Conservation (phyloP, 139 green algal species). For the Axilococcus clingmanii region DNA sequence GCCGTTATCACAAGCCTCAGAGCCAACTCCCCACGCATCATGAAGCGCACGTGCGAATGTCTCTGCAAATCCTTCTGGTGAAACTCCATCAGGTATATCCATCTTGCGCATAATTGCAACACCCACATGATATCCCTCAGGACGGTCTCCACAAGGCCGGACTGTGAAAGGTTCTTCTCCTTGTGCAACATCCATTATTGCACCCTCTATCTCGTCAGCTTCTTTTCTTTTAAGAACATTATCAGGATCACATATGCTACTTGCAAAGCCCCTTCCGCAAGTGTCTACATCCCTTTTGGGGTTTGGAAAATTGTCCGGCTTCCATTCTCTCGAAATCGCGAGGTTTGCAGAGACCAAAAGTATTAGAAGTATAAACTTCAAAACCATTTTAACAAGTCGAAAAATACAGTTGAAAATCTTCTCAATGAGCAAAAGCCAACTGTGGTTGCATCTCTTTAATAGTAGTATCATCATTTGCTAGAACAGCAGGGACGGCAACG, state of each 20-base stretch:
- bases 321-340: slow-evolving; percentile 2
- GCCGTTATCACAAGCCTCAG: slow-evolving; percentile 50
- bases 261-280: slow-evolving; percentile 16
- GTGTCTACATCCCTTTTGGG: slow-evolving; percentile 2
- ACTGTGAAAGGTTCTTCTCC: slow-evolving; percentile 28
- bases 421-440: not conserved
- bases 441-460: not conserved
- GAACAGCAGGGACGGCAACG: not conserved
- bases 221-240: slow-evolving; percentile 17
- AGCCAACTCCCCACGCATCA: slow-evolving; percentile 54
- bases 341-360: not conserved
- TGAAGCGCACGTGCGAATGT: slow-evolving; percentile 42
- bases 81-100: not conserved
- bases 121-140: slow-evolving; percentile 28
- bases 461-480: too few relatives aligned
- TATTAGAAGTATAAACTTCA: not conserved
- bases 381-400: too few relatives aligned
- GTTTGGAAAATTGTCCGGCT: slow-evolving; percentile 18
- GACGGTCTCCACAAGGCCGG: slow-evolving; percentile 1
- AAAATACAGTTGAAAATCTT: too few relatives aligned
- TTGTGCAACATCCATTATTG: slow-evolving; percentile 32
- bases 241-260: slow-evolving; percentile 48
- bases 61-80: slow-evolving; percentile 13
- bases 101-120: slow-evolving; percentile 47
- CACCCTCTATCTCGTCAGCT: slow-evolving; percentile 34